Evolutionary conservation across 257 asterid genomes (phyloP), one percentile per base, ranked within the genome.

Genomic region (Plantago elongata): DNA sequence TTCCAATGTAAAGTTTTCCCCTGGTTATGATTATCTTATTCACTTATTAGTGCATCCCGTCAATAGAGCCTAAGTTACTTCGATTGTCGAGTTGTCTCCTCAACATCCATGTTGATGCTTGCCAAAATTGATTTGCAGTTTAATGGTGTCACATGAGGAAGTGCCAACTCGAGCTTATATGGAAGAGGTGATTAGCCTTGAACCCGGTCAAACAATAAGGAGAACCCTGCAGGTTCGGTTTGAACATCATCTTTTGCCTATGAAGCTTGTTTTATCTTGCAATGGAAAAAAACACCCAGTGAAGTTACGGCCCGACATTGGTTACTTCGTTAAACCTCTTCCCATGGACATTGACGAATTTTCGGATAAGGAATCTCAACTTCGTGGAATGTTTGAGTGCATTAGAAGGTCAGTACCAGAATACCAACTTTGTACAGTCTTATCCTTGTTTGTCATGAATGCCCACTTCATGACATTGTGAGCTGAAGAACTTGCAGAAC

Each of bases 311-410:
- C 99, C 99, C 57, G 91, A 93, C 65, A 89, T 93, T 75, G 99
- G 99, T 61, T 89, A 84, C 86, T 89, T 93, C 66, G 69, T 93
- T 50, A 93, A 82, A 75, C 96, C 99, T 75, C 87, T 93, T 49
- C 77, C 79, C 18, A 85, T 93, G 83, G 88, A 93, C 66, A 65
- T 68, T 48, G 84, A 82, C 68, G 69, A 74, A 59, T 93, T 93
- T 76, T 66, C 64, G 15, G 71, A 61, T 75, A 89, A 79, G 81
- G 96, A 84, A 72, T 80, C 96, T 72, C 89, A 81, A 71, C 92
- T 93, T 72, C 88, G 82, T 55, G 99, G 99, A 69, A 89, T 89
- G 96, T 87, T 93, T 57, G 99, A 93, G 73, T 81, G 65, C 75
- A 70, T 63, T 61, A 81, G 88, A 71, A 89, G 97, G 99, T 89